Base-by-base conservation (phyloP, 1,284 basidiomycete species). In the Lentinula novae-zelandiae region DNA sequence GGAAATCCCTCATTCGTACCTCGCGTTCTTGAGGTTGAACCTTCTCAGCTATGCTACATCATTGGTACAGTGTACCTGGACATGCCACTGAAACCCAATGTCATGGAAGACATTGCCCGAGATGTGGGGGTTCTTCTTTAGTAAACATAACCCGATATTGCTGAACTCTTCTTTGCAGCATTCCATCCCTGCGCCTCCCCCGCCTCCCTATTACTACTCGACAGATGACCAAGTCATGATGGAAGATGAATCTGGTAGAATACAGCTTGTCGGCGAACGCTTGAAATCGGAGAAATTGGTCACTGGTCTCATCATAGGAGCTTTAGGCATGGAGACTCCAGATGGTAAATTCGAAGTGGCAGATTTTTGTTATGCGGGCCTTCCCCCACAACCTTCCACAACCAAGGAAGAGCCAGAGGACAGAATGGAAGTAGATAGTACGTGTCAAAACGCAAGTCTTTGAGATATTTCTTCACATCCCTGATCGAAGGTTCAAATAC, bases 11-110 rank as follows among this genome's bases (percentile, higher is more conserved):
- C 83, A 7, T 82, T 92, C 42, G 84, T 97, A 22, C 85, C 89
- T 15, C 83, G 95, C 39, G 92, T 98, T 5, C 84, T 99, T 3
- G 96, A 99, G 61, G 87, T 99, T 3, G 79, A 87, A 55, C 92
- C 93, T 67, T 89, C 89, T 0, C 80, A 92, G 66, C 76, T 96
- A 57, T 97, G 93, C 74, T 98, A 91, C 73, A 85, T 99, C 63
- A 80, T 97, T 61, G 96, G 96, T 2, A 99, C 96, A 0, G 86
- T 98, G 1, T 99, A 98, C 74, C 90, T 97, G 84, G 92, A 97
- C 64, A 98, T 99, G 97, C 93, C 93, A 3, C 81, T 98, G 60
- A 99, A 99, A 72, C 96, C 96, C 0, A 98, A 98, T 68, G 93
- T 99, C 12, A 82, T 99, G 60, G 91, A 96, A 69, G 97, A 99